Evolutionary conservation across 805 yeast species (phyloP).

Genomic region (Lachancea fermentati): DNA sequence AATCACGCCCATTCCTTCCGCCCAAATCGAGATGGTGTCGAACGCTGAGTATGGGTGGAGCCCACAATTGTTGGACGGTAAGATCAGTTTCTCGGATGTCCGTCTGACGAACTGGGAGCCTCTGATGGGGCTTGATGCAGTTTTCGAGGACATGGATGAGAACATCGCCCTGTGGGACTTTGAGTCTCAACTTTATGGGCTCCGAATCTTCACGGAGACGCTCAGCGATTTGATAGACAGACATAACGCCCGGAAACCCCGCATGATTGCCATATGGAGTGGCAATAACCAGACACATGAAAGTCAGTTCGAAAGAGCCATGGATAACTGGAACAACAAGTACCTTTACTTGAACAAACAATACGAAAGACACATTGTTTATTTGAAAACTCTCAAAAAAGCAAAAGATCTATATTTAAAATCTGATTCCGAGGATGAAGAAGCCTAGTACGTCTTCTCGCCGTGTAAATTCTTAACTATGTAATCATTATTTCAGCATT

Average conservation of each 20-base stretch:
- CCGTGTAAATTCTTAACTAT: not conserved
- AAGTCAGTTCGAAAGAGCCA: conserved; percentile 25
- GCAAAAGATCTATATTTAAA: conserved; percentile 14
- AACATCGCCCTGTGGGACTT: conserved; percentile 15
- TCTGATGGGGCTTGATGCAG: conserved; percentile 23
- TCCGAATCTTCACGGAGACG: conserved; percentile 37
- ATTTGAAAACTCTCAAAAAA: conserved; percentile 30
- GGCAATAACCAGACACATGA: not conserved
- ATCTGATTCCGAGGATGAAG: not conserved
- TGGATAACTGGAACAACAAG: conserved; percentile 40
- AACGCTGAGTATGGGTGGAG: conserved; percentile 80
- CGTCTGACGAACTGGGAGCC: conserved; percentile 19
- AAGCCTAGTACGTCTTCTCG: not conserved
- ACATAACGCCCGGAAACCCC: conserved; percentile 39
- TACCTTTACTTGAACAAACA: conserved; percentile 35
- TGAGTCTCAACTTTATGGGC: conserved; percentile 36
- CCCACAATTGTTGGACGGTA: conserved; percentile 9
- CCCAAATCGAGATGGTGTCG: conserved; percentile 65
- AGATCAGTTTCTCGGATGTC: not conserved
- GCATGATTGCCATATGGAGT: conserved; percentile 35
- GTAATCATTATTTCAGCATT: no score
- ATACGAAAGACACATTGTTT: conserved; percentile 31
- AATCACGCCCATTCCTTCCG: conserved; percentile 67
- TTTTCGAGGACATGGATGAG: conserved; percentile 10
- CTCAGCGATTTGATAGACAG: conserved; percentile 37